These are phyloP conservation scores for Cystobasidiopsis lactophilus DNA, from an alignment of 768 basidiomycete genomes.

Conservation along the genomic window DNA sequence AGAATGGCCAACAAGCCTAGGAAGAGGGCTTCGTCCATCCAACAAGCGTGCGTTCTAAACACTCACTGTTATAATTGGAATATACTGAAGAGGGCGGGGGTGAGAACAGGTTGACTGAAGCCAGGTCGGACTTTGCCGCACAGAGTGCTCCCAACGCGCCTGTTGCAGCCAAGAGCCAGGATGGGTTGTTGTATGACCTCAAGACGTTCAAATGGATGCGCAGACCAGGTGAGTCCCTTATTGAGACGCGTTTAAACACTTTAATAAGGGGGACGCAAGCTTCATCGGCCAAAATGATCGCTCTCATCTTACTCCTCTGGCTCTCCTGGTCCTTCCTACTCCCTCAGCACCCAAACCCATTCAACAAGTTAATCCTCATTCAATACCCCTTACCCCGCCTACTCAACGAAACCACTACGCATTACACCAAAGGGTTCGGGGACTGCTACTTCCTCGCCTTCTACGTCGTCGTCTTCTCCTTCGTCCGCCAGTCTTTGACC, in stretches of 20 bases:
- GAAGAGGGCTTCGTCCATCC: neutral
- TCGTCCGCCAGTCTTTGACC: conserved; percentile 54
- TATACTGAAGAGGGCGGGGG: neutral
- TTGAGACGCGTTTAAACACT: neutral
- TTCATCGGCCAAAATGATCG: conserved; percentile 44
- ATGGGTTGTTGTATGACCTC: neutral
- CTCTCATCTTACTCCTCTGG: conserved; percentile 40
- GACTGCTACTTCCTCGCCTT: conserved; percentile 64
- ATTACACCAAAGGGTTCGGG: conserved; percentile 35
- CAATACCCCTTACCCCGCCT: conserved; percentile 40
- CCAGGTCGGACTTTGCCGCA: neutral
- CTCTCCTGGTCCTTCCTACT: conserved; percentile 41
- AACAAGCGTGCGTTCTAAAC: neutral
- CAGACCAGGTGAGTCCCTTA: conserved; percentile 3
- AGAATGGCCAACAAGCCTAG: too few relatives aligned
- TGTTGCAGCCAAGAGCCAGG: neutral
- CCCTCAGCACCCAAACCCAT: conserved; percentile 41
- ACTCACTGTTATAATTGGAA: neutral
- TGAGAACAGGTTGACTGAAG: neutral
- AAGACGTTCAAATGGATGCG: conserved; percentile 10
- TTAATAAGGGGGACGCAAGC: conserved; percentile 24
- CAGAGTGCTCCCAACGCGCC: neutral
- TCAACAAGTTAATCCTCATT: conserved; percentile 46
- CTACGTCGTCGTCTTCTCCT: conserved; percentile 70
- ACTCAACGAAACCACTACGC: conserved; percentile 37